Evolutionary conservation across 345 rosid species (phyloP), one percentile per base, ranked within the genome.

Genomic region (Corchorus olitorius): DNA sequence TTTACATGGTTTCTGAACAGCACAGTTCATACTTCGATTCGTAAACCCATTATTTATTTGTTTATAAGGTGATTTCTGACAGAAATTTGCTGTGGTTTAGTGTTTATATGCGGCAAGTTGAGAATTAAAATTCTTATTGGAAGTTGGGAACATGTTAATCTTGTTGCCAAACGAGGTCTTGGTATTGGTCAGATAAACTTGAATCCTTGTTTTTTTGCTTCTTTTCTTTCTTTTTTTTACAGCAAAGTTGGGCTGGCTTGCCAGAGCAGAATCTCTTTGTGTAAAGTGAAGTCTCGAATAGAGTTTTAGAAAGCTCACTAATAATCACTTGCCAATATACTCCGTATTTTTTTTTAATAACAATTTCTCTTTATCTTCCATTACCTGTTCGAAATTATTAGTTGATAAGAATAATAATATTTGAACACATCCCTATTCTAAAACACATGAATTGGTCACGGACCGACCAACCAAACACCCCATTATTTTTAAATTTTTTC

Each of bases 181-280:
- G 82, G 75, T 50, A 17, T 79, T 58, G 84, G 56, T 52, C 35
- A 65, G 65, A 54, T 59, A 72, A 66, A 71, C 13, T 12, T 1
- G 3, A 10, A 1, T 49, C 10, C 0, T 64, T 27, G 27, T 27
- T 27, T 27, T 27, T 27, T 27, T 27, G 27, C 27, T 27, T 27
- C 1, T 27, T 27, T 81, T 66, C 11, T 2, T 39, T 11, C 4
- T 71, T 39, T 12, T 77, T 67, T 74, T 3, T 74, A 81, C 43
- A 70, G 52, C 84, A 81, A 27, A 87, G 73, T 76, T 81, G 81
- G 77, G 49, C 46, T 62, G 59, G 66, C 27, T 56, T 19, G 53
- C 11, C 63, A 3, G n/a, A 17, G 33, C 43, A 49, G 77, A 56
- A 65, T 68, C 80, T 67, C 4, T 22, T 59, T 54, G 37, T 45